phyloP scores from a whole-genome alignment of 2,329 filamentous ascomycete genomes.

The Claviceps pusilla region DNA sequence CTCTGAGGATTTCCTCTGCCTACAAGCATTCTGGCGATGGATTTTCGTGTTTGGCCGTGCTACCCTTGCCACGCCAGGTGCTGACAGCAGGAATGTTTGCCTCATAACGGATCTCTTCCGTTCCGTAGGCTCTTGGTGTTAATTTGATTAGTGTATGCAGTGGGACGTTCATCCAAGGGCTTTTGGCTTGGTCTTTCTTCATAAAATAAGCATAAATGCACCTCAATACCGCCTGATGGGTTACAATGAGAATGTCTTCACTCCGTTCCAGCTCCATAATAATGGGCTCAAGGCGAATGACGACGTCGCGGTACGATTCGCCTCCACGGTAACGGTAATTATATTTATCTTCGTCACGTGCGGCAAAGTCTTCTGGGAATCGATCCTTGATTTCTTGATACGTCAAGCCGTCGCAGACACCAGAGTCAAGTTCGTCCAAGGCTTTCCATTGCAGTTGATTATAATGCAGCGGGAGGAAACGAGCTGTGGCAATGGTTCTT shows the following conservation, averaged over 20 bases:
- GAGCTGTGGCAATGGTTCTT: slow-evolving; percentile 83
- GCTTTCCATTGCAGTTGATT: slow-evolving; percentile 98
- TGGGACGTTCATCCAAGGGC: slow-evolving; percentile 97
- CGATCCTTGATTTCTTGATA: slow-evolving; percentile 86
- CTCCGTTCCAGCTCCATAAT: slow-evolving; percentile 97
- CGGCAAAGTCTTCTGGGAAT: slow-evolving; percentile 88
- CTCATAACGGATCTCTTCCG: slow-evolving; percentile 72
- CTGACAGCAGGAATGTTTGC: slow-evolving; percentile 91
- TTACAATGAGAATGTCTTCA: slow-evolving; percentile 95
- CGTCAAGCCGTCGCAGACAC: slow-evolving; percentile 90
- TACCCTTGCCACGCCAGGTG: slow-evolving; percentile 91
- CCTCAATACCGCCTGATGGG: slow-evolving; percentile 87
- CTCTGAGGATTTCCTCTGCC: background rate
- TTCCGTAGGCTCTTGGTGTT: slow-evolving; percentile 86
- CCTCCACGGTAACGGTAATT: slow-evolving; percentile 97
- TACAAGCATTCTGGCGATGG: slow-evolving; percentile 27
- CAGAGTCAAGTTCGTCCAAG: slow-evolving; percentile 89
- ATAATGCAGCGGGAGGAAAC: slow-evolving; percentile 64
- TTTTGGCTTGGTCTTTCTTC: slow-evolving; percentile 84
- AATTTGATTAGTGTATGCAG: slow-evolving; percentile 93
- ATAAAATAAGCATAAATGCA: slow-evolving; percentile 99
- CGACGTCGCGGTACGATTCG: slow-evolving; percentile 89
- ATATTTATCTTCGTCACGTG: slow-evolving; percentile 96
- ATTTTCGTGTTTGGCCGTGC: slow-evolving; percentile 73
- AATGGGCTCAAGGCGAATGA: slow-evolving; percentile 93